Conservation (phyloP, 257 asterid species). For the Solanum arcanum region DNA sequence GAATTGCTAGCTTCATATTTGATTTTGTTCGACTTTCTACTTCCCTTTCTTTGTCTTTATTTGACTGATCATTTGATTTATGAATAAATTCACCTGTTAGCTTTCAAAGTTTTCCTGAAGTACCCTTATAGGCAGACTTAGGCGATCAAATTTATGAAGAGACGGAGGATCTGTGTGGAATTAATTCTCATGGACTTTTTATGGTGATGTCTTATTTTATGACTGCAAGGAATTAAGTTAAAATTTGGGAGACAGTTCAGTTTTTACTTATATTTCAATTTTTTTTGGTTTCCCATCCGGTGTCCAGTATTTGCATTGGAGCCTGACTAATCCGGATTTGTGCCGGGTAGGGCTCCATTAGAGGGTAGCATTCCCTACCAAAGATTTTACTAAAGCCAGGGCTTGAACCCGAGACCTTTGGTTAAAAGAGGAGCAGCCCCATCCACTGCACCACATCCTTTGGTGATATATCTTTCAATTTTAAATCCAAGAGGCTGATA, state of each 20-base stretch:
- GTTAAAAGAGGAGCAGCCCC: not conserved
- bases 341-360: not conserved
- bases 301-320: not conserved
- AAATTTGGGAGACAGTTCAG: not conserved
- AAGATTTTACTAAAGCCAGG: not conserved
- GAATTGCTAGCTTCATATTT: not conserved
- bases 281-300: not conserved
- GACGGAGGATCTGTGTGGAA: not conserved
- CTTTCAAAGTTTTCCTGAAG: not conserved
- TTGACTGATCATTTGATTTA: not conserved
- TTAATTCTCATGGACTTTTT: not conserved
- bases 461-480: not conserved
- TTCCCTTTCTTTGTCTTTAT: not conserved
- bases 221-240: not conserved
- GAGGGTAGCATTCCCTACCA: not conserved
- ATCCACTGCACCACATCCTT: not conserved
- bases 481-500: not conserved
- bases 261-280: not conserved
- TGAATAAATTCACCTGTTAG: not conserved
- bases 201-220: not conserved
- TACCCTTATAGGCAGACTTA: not conserved
- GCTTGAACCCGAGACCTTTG: not conserved
- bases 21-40: not conserved
- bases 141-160: not conserved
- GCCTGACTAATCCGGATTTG: not conserved